Percentiles rank a stretch among this genome's conserved stretches.
phyloP scores from a whole-genome alignment of 352 stramenopile species.

The Globisporangium okanoganense region DNA sequence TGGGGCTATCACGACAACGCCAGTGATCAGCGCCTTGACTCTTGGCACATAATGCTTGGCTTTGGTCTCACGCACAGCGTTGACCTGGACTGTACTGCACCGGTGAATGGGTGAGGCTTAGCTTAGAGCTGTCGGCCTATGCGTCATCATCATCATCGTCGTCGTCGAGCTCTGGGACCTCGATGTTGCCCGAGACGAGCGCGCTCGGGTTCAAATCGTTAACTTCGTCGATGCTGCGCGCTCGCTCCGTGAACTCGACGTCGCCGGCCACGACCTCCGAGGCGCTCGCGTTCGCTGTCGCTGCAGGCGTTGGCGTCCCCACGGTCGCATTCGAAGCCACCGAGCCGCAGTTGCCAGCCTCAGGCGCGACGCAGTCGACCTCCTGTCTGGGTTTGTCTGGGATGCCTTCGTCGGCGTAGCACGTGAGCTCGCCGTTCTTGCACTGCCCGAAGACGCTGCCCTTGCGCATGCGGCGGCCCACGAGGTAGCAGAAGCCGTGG shows the following conservation, averaged over 20 bases:
- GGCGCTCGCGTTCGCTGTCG: slow-evolving; percentile 7
- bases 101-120: too few relatives aligned
- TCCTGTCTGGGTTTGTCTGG: slow-evolving; percentile 30
- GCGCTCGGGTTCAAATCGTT: slow-evolving; percentile 25
- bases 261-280: neutral
- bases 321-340: neutral
- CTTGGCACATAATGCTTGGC: too few relatives aligned
- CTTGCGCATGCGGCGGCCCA: slow-evolving; percentile 35
- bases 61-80: too few relatives aligned
- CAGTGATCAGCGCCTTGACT: too few relatives aligned
- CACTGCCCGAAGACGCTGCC: slow-evolving; percentile 38
- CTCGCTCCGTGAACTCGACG: slow-evolving; percentile 2
- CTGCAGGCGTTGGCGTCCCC: slow-evolving; percentile 1
- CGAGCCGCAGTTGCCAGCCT: slow-evolving; percentile 29
- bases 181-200: slow-evolving; percentile 24
- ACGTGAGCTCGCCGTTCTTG: slow-evolving; percentile 29
- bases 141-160: neutral
- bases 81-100: too few relatives aligned
- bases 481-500: slow-evolving; percentile 41
- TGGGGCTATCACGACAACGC: neutral
- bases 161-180: slow-evolving; percentile 8
- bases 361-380: slow-evolving; percentile 26
- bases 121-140: neutral
- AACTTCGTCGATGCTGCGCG: slow-evolving; percentile 2
- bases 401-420: slow-evolving; percentile 40